Conservation (phyloP, 495 filamentous ascomycete genomes). For the Aspergillus egyptiacus region DNA sequence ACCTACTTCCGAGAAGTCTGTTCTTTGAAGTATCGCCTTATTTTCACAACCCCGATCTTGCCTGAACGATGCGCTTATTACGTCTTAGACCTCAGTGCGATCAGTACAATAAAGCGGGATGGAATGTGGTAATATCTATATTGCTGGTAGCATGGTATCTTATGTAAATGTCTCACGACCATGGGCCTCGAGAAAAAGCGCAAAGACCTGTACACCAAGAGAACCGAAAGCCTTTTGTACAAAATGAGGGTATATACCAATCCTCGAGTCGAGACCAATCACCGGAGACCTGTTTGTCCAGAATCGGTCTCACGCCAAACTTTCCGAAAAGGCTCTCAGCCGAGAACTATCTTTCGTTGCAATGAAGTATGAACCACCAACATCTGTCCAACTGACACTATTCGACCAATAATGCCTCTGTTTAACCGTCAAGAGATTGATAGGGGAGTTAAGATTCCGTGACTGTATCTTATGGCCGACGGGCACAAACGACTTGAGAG, state of each 20-base stretch:
- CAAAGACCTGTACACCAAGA: not conserved
- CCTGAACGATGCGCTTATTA: no score
- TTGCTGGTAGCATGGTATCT: constrained; percentile 4
- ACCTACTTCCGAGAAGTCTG: no score
- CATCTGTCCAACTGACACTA: constrained; percentile 87
- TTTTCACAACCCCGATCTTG: no score
- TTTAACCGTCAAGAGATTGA: constrained; percentile 70
- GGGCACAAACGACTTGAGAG: constrained; percentile 74
- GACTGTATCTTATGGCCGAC: constrained; percentile 61
- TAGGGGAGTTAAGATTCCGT: constrained; percentile 66
- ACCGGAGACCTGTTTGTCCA: no score
- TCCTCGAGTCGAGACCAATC: not conserved
- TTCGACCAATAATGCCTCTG: constrained; percentile 71
- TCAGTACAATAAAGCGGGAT: not conserved
- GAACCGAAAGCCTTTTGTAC: not conserved
- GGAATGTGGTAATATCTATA: not conserved
- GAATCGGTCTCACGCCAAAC: constrained; percentile 19
- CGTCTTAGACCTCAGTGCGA: no score
- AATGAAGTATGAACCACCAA: constrained; percentile 78
- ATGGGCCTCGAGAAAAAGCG: not conserved
- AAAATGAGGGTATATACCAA: not conserved
- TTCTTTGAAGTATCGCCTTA: no score
- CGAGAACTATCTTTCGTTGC: constrained; percentile 69
- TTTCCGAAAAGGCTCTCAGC: constrained; percentile 44
- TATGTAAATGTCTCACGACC: not conserved